Conservation (phyloP, 2,329 filamentous ascomycete species). For the Dothidotthia symphoricarpi region DNA sequence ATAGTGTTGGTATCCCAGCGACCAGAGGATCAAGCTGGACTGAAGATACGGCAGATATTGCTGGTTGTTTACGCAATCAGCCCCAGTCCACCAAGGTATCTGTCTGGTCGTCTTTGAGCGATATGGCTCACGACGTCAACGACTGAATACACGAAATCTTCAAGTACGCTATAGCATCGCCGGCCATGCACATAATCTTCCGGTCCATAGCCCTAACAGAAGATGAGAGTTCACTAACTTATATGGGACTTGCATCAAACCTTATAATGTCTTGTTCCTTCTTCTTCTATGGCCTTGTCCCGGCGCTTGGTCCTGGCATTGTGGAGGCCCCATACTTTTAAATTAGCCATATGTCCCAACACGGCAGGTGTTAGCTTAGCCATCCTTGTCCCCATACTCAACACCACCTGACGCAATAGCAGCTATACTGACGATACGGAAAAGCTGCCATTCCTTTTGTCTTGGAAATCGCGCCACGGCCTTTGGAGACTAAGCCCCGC, state of each 20-base stretch:
- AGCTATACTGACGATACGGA: slow-evolving; percentile 2
- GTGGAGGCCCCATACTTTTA: slow-evolving; percentile 2
- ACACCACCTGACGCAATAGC: slow-evolving; percentile 4
- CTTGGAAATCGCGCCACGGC: slow-evolving; percentile 7
- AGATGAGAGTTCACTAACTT: too few relatives aligned
- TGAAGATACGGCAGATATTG: too few relatives aligned
- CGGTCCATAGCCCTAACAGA: too few relatives aligned
- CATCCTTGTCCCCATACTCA: slow-evolving; percentile 3
- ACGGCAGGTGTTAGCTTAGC: slow-evolving; percentile 11
- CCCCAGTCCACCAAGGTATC: too few relatives aligned
- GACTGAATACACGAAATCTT: too few relatives aligned
- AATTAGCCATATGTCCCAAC: slow-evolving; percentile 5
- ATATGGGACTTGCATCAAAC: background rate
- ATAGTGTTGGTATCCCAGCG: too few relatives aligned
- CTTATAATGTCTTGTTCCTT: slow-evolving; percentile 4
- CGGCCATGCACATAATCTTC: too few relatives aligned
- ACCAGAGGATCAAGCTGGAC: too few relatives aligned
- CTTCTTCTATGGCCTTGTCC: slow-evolving; percentile 10
- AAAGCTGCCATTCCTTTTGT: slow-evolving; percentile 2
- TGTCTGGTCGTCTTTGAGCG: too few relatives aligned
- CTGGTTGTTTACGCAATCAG: too few relatives aligned
- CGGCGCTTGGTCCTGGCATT: slow-evolving; percentile 8
- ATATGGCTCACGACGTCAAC: too few relatives aligned
- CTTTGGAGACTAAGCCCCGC: slow-evolving; percentile 1
- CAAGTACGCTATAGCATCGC: too few relatives aligned